phyloP scores from a whole-genome alignment of 2,329 filamentous ascomycete genomes.

The Aureobasidium mangrovei region DNA sequence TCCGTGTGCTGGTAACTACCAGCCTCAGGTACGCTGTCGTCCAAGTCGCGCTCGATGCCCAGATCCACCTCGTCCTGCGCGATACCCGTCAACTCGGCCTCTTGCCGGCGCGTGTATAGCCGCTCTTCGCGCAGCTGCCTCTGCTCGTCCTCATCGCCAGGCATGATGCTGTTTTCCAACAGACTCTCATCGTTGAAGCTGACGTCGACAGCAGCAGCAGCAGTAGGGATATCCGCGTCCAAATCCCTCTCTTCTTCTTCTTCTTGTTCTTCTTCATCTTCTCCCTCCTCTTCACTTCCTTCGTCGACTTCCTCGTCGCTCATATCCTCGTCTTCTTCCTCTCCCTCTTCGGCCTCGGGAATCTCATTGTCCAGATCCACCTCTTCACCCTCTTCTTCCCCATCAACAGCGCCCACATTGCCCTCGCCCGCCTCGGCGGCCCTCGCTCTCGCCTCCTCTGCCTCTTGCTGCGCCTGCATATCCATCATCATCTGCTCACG shows the following conservation, averaged over 20 bases:
- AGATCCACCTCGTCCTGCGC: slow-evolving; percentile 41
- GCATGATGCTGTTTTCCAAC: slow-evolving; percentile 37
- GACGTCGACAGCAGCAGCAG: slow-evolving; percentile 44
- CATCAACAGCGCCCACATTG: slow-evolving; percentile 33
- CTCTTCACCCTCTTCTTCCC: slow-evolving; percentile 48
- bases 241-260: slow-evolving; percentile 49
- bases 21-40: slow-evolving; percentile 45
- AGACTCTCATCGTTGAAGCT: slow-evolving; percentile 44
- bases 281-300: slow-evolving; percentile 41
- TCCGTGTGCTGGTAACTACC: slow-evolving; percentile 48
- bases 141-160: slow-evolving; percentile 32
- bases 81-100: slow-evolving; percentile 38
- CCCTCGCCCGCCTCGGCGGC: slow-evolving; percentile 32
- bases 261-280: slow-evolving; percentile 22
- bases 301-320: slow-evolving; percentile 50
- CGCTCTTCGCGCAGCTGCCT: slow-evolving; percentile 29
- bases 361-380: slow-evolving; percentile 70
- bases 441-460: slow-evolving; percentile 41
- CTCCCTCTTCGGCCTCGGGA: slow-evolving; percentile 36
- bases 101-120: slow-evolving; percentile 37
- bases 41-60: slow-evolving; percentile 31
- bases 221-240: slow-evolving; percentile 59
- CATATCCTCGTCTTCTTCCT: slow-evolving; percentile 53
- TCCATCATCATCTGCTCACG: slow-evolving; percentile 65
- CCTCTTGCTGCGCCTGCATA: slow-evolving; percentile 54